These are phyloP conservation scores for Phytophthora boehmeriae DNA, from an alignment of 352 stramenopile species.

Conservation along the genomic window DNA sequence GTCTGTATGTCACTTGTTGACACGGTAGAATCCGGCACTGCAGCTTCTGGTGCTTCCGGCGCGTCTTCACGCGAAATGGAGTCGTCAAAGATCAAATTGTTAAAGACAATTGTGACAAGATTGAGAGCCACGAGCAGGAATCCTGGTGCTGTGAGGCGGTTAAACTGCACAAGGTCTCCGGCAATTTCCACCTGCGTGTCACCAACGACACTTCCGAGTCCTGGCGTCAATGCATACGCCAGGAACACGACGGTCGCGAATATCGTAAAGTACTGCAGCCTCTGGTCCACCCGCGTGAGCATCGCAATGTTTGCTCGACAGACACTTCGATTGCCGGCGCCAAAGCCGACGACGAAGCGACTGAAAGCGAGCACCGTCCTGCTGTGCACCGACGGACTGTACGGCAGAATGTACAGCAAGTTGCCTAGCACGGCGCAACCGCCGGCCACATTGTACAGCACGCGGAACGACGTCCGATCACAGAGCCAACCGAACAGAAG, in stretches of 20 bases:
- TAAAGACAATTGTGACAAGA: conserved; percentile 46
- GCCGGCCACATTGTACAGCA: conserved; percentile 55
- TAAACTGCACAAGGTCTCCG: conserved; percentile 55
- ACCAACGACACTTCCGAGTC: conserved; percentile 56
- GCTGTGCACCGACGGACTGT: conserved; percentile 43
- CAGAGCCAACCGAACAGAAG: conserved; percentile 66
- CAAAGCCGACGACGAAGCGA: conserved; percentile 72
- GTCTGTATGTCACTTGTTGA: background rate
- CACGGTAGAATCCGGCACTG: background rate
- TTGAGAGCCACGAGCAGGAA: conserved; percentile 62
- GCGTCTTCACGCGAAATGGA: conserved; percentile 53
- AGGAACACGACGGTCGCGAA: conserved; percentile 77
- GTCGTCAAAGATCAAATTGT: conserved; percentile 53
- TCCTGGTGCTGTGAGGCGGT: conserved; percentile 59
- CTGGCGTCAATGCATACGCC: conserved; percentile 72
- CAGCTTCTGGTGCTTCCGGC: conserved; percentile 15
- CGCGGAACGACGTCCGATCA: conserved; percentile 63
- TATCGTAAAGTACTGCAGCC: conserved; percentile 67
- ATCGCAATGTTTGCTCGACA: conserved; percentile 74
- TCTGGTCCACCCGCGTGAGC: conserved; percentile 60
- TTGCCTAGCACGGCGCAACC: conserved; percentile 58
- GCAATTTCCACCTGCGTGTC: conserved; percentile 43
- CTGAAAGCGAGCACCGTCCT: conserved; percentile 50
- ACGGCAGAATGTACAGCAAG: conserved; percentile 59
- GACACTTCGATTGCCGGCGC: conserved; percentile 72